These are phyloP conservation scores for Fragaria vesca DNA, from an alignment of 306 rosid genomes.

Conservation along the genomic window DNA sequence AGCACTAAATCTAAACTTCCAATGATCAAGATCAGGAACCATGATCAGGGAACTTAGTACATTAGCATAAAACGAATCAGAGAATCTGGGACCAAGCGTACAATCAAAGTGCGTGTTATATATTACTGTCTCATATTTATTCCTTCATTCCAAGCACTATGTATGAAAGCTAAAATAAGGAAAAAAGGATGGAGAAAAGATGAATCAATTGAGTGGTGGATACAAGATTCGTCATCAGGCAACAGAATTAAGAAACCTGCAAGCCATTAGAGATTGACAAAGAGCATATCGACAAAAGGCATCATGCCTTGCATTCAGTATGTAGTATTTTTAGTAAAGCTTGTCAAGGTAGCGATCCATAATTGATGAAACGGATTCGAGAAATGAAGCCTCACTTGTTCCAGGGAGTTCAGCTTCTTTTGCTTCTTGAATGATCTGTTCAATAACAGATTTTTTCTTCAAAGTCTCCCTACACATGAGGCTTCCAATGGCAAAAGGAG, in stretches of 20 bases:
- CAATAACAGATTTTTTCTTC: constrained; percentile 67
- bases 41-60: not conserved
- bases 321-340: constrained; percentile 21
- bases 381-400: constrained; percentile 66
- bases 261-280: not conserved
- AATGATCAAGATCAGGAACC: not conserved
- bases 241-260: not conserved
- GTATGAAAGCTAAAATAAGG: not conserved
- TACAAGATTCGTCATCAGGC: not conserved
- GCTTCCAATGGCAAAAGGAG: constrained; percentile 74
- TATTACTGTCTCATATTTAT: not conserved
- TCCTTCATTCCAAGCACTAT: not conserved
- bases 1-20: not conserved
- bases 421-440: constrained; percentile 72
- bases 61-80: not conserved
- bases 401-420: constrained; percentile 65
- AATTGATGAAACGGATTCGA: constrained; percentile 44
- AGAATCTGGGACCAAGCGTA: not conserved
- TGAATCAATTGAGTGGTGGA: not conserved
- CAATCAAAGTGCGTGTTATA: not conserved
- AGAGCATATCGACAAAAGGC: not conserved
- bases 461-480: constrained; percentile 73
- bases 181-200: not conserved
- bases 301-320: not conserved
- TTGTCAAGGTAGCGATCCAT: constrained; percentile 49